A percentile compares a stretch with the other conserved stretches of the same genome.
Conservation (phyloP, 2,329 filamentous ascomycete genomes). For the Leptosphaerulina australis region DNA sequence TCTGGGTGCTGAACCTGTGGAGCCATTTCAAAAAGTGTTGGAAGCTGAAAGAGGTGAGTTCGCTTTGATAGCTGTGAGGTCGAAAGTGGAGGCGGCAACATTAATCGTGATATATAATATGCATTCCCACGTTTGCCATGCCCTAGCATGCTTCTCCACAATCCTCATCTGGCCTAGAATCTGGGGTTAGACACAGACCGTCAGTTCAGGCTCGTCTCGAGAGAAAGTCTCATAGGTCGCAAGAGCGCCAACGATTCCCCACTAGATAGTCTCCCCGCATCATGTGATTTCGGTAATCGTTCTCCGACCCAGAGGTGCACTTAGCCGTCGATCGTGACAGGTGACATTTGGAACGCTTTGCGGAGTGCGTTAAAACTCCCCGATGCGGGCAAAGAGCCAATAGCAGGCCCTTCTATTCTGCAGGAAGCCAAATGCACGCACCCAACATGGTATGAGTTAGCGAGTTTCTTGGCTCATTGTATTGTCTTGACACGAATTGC, state of each 20-base stretch:
- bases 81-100: neutral
- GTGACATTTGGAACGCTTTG: neutral
- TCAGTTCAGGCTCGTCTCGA: constrained; percentile 2
- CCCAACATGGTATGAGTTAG: neutral
- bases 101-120: constrained; percentile 1
- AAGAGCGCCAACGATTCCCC: neutral
- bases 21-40: constrained; percentile 9
- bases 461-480: neutral
- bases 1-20: constrained; percentile 6
- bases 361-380: constrained; percentile 1
- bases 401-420: neutral
- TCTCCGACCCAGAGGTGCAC: neutral
- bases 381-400: neutral
- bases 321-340: neutral
- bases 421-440: neutral
- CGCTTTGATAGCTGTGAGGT: neutral
- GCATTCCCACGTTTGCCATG: neutral
- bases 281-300: constrained; percentile 2
- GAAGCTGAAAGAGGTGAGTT: neutral
- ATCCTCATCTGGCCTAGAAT: neutral
- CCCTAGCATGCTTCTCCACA: neutral
- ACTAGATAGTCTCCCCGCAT: constrained; percentile 2
- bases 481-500: neutral
- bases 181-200: constrained; percentile 3
- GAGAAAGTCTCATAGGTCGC: neutral